Evolutionary conservation across 2,329 filamentous ascomycete species (phyloP).

Genomic region (Fusarium verrucosum): DNA sequence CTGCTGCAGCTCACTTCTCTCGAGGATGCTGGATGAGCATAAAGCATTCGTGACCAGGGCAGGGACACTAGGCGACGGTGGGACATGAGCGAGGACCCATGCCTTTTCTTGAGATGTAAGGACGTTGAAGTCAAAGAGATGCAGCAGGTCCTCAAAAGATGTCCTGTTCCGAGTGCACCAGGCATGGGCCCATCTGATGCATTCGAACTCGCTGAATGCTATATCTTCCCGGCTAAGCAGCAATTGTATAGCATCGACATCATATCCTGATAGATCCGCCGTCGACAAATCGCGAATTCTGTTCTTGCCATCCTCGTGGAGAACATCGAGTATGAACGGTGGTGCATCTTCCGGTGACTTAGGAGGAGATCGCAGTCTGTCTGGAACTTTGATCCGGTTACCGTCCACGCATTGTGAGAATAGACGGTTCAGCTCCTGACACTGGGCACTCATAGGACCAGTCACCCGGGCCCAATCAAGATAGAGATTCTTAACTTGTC

Average conservation of each 20-base stretch:
- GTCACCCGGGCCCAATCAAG: background rate
- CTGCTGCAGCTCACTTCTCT: fast-evolving
- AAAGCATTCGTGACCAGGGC: background rate
- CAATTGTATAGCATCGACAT: background rate
- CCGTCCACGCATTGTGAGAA: conserved; percentile 14
- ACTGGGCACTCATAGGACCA: background rate
- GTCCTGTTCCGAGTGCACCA: background rate
- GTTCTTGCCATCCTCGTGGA: background rate
- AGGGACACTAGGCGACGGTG: fast-evolving
- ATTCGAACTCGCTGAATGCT: background rate
- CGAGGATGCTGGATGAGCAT: background rate
- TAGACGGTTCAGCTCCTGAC: conserved; percentile 6
- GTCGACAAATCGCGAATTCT: no score
- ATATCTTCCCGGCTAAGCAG: background rate
- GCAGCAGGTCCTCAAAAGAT: background rate
- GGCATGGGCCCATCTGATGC: background rate
- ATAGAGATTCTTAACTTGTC: conserved; percentile 3
- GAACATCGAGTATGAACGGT: conserved; percentile 2
- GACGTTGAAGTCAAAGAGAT: conserved; percentile 2
- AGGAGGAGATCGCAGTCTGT: background rate
- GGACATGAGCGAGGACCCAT: background rate
- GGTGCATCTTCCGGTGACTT: background rate
- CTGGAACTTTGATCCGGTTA: background rate
- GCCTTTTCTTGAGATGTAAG: background rate
- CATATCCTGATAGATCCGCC: background rate